These are phyloP conservation scores for Henckelia pumila DNA, from an alignment of 257 asterid genomes.

Conservation along the genomic window DNA sequence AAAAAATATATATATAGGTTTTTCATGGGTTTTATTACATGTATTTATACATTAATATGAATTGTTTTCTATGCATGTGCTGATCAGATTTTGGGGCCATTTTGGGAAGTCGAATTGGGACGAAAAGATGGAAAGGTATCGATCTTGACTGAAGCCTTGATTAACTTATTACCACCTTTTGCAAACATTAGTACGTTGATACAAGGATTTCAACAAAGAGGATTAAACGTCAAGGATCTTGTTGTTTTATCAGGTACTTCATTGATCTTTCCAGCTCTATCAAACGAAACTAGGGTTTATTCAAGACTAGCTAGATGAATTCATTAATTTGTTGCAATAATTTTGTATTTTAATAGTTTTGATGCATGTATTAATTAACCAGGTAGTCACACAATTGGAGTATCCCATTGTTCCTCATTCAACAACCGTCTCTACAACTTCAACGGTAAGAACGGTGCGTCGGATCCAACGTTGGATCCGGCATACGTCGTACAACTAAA, in stretches of 20 bases:
- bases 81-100: conserved; percentile 38
- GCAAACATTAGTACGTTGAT: conserved; percentile 32
- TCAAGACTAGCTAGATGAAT: too few species aligned
- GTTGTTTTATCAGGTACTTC: conserved; percentile 43
- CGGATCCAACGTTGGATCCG: conserved; percentile 36
- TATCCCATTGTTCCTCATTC: conserved; percentile 47
- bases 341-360: neutral
- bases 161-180: conserved; percentile 27
- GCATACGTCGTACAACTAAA: conserved; percentile 26
- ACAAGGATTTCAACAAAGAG: conserved; percentile 33
- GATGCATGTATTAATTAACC: neutral
- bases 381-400: conserved; percentile 48
- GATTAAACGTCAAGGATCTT: conserved; percentile 42
- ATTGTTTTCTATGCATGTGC: neutral
- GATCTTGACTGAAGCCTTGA: conserved; percentile 27
- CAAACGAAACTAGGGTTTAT: too few species aligned
- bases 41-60: neutral
- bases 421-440: conserved; percentile 40
- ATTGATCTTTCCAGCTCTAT: too few species aligned
- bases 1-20: too few species aligned
- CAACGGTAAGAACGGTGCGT: conserved; percentile 31
- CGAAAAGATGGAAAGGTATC: conserved; percentile 50
- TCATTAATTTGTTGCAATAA: too few species aligned
- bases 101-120: conserved; percentile 48
- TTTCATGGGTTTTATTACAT: neutral